Evolutionary conservation across 73 alveolate species (phyloP).

Genomic region (Paramecium bursaria): DNA sequence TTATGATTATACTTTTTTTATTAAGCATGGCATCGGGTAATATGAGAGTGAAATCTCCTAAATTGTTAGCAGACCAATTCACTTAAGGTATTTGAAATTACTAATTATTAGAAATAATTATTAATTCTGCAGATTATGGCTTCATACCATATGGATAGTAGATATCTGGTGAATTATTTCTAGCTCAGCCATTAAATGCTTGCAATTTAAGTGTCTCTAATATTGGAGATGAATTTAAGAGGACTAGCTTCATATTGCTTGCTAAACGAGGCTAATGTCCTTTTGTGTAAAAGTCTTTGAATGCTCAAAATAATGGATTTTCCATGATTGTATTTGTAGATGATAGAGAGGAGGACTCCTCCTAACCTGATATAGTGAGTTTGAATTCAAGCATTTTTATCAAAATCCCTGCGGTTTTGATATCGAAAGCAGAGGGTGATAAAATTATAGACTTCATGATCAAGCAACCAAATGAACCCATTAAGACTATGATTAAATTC

Average conservation of each 20-base stretch:
- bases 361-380: neutral
- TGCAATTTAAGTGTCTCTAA: no score
- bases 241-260: no score
- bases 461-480: neutral
- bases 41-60: no score
- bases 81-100: no score
- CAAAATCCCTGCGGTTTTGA: slow-evolving; percentile 35
- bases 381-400: neutral
- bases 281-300: slow-evolving; percentile 3
- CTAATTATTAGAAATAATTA: no score
- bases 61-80: no score
- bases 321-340: slow-evolving; percentile 43
- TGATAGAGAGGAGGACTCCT: neutral
- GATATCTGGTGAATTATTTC: slow-evolving; percentile 22
- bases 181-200: slow-evolving; percentile 4
- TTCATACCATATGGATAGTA: slow-evolving; percentile 50
- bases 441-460: neutral
- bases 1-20: no score
- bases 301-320: slow-evolving; percentile 27
- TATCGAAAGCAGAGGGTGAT: slow-evolving; percentile 7
- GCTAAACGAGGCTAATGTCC: slow-evolving; percentile 32
- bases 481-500: neutral
- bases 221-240: no score
- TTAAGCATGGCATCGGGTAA: no score
- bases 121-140: slow-evolving; percentile 45